phyloP scores from a whole-genome alignment of 1,139 yeast genomes.

The Magnusiomyces tetraspermus region DNA sequence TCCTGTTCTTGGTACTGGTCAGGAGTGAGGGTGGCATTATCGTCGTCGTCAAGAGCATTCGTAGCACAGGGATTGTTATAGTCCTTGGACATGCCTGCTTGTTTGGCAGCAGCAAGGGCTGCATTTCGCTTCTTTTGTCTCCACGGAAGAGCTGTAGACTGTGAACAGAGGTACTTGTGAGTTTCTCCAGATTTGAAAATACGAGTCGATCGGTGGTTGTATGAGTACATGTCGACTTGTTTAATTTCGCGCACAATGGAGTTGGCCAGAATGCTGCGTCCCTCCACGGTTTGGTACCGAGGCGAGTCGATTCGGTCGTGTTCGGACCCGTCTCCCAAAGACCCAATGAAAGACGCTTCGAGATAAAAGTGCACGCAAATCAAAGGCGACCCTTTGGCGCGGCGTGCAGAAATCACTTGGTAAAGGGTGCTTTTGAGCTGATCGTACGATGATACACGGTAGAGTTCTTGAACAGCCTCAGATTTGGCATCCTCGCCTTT shows the following conservation, averaged over 20 bases:
- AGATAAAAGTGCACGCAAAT: constrained; percentile 13
- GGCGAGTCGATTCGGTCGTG: constrained; percentile 5
- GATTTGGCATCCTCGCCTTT: constrained; percentile 14
- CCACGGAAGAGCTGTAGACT: constrained; percentile 13
- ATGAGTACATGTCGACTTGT: constrained; percentile 9
- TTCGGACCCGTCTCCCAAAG: background rate
- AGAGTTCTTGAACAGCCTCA: constrained; percentile 11
- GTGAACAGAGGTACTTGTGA: constrained; percentile 14
- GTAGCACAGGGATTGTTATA: background rate
- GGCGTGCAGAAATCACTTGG: constrained; percentile 8
- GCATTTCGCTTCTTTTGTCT: constrained; percentile 11
- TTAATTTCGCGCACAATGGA: constrained; percentile 7
- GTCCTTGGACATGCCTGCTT: background rate
- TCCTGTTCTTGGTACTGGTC: constrained; percentile 3
- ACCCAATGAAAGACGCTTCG: constrained; percentile 9
- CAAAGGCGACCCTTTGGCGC: constrained; percentile 7
- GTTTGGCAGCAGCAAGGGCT: background rate
- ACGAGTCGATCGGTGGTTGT: constrained; percentile 13
- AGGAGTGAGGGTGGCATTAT: background rate
- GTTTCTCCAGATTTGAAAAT: constrained; percentile 13
- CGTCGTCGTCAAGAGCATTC: background rate
- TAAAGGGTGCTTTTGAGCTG: constrained; percentile 15
- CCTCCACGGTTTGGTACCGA: constrained; percentile 9
- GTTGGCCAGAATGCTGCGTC: constrained; percentile 12
- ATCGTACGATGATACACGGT: constrained; percentile 9